Evolutionary conservation across 2,329 filamentous ascomycete genomes (phyloP).

Genomic region (Phialophora tarda): DNA sequence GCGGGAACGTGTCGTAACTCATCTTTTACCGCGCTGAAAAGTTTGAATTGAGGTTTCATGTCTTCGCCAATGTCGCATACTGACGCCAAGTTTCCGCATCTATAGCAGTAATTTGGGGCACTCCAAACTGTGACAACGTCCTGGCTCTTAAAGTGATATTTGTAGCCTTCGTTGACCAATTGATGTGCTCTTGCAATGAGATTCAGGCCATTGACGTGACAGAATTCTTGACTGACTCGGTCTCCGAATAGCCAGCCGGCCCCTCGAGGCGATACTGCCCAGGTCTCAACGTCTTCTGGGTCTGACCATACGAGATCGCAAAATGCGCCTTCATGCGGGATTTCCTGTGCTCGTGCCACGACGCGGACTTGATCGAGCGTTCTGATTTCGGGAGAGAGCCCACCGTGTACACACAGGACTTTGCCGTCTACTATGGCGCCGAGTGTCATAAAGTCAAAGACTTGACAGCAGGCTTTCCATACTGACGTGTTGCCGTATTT

Average conservation of each 20-base stretch:
- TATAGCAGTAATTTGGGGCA: constrained; percentile 93
- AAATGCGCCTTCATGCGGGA: constrained; percentile 77
- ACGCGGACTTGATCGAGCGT: constrained; percentile 77
- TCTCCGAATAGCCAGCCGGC: constrained; percentile 72
- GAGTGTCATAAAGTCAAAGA: constrained; percentile 77
- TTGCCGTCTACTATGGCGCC: constrained; percentile 76
- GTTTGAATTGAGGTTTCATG: constrained; percentile 82
- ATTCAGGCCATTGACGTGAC: constrained; percentile 74
- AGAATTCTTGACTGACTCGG: constrained; percentile 76
- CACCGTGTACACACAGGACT: constrained; percentile 75
- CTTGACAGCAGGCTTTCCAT: constrained; percentile 79
- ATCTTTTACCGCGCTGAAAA: constrained; percentile 55
- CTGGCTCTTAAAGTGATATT: constrained; percentile 94
- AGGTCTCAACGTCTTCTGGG: constrained; percentile 72
- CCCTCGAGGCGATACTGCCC: constrained; percentile 71
- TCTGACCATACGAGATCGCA: constrained; percentile 79
- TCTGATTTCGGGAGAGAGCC: constrained; percentile 73
- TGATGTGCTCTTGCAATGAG: constrained; percentile 76
- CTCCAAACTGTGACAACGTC: constrained; percentile 88
- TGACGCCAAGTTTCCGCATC: constrained; percentile 77
- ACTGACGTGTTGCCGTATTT: constrained; percentile 80
- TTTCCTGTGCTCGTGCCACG: constrained; percentile 75
- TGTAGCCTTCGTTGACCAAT: constrained; percentile 77
- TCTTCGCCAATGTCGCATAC: constrained; percentile 91
- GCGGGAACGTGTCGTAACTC: constrained; percentile 54